Evolutionary conservation across 2,329 filamentous ascomycete genomes (phyloP), one percentile per base, ranked within the genome.

Genomic region (Ophiocordyceps camponoti-saundersi): DNA sequence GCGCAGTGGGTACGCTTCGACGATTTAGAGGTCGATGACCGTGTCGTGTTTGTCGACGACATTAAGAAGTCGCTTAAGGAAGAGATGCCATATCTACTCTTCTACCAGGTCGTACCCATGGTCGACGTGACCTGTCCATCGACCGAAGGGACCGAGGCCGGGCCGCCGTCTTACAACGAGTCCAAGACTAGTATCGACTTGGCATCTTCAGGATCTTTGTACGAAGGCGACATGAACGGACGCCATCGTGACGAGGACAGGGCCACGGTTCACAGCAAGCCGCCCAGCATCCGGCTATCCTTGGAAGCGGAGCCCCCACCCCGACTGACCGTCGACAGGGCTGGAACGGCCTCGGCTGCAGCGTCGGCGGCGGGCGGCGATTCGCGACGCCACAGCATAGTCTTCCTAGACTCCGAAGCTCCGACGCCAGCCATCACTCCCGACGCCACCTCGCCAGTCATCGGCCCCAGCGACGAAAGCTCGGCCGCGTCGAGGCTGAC

Each of bases 71-170:
- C 85, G 0, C 66, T 96, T 45, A 82, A 78, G 53, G 75, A 82
- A n/a, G 89, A 95, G 61, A 93, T 87, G 61, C 90, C 92, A 0
- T 96, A 96, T 60, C 73, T 96, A 7, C 70, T 98, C 0, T 96
- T 96, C 62, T 98, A 95, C 58, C 90, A 95, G 61, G 85, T 96
- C 40, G 76, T 93, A 29, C 89, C 90, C 0, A 87, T 93, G 56
- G 77, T 86, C 29, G 84, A 89, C 48, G 74, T 82, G 8, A 67
- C 70, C 1, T 58, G 65, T 1, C 64, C 67, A 13, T 71, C 72
- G 6, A 66, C 67, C 0, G 69, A 71, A 7, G 64, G 64, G 42
- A 69, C 65, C 1, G 66, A 69, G 30, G 61, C 62, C 2, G 69
- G 70, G 32, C 78, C 77, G 3, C 78, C 78, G 1, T 76, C 77